phyloP scores from a whole-genome alignment of 805 yeast species.

The Wickerhamiella spandovensis region DNA sequence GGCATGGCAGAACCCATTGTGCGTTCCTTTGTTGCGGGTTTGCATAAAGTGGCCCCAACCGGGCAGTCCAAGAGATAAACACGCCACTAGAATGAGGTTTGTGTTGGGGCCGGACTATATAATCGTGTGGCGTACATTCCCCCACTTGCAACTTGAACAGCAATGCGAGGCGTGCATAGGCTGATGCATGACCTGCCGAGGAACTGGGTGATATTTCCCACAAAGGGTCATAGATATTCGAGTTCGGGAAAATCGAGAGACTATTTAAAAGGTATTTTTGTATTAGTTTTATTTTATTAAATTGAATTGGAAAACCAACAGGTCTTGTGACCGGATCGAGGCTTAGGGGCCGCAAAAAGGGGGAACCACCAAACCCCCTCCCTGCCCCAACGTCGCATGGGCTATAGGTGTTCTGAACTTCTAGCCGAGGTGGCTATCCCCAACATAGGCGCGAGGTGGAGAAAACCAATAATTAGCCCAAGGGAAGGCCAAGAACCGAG shows the following conservation, averaged over 20 bases:
- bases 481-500: too few relatives aligned
- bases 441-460: too few relatives aligned
- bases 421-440: too few relatives aligned
- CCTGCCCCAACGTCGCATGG: background rate
- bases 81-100: background rate
- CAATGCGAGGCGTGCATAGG: background rate
- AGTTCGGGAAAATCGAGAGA: too few relatives aligned
- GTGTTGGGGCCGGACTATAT: background rate
- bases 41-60: background rate
- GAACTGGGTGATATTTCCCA: background rate
- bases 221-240: too few relatives aligned
- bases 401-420: too few relatives aligned
- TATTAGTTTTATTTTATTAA: too few relatives aligned
- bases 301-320: background rate
- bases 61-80: background rate
- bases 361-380: background rate
- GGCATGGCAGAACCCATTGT: background rate
- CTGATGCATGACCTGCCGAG: background rate
- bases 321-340: background rate
- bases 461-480: too few relatives aligned
- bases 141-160: background rate
- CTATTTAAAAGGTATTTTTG: too few relatives aligned
- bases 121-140: background rate
- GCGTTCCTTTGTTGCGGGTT: background rate
- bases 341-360: background rate